phyloP scores from a whole-genome alignment of 345 rosid genomes.

The Populus deltoides region DNA sequence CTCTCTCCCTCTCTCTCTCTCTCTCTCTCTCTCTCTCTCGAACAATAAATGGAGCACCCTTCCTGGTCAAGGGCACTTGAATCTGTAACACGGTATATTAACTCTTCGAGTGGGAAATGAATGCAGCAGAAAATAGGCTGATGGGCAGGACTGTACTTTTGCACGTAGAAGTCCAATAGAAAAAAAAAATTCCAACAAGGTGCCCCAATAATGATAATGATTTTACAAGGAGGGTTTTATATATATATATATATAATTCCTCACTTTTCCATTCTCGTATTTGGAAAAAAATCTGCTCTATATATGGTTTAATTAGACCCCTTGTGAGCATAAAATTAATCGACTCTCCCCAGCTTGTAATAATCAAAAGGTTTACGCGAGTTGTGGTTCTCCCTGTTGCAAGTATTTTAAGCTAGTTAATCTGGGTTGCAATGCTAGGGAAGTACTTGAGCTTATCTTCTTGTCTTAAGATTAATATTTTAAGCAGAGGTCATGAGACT shows the following conservation, averaged over 20 bases:
- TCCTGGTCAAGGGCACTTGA: slow-evolving; percentile 10
- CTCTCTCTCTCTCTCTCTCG: background rate
- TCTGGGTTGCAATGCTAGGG: background rate
- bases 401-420: slow-evolving; percentile 13
- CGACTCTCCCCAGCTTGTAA: background rate
- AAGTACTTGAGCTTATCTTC: slow-evolving; percentile 30
- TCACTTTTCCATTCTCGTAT: background rate
- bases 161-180: background rate
- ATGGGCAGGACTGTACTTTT: slow-evolving; percentile 11
- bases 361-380: background rate
- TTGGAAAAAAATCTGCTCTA: too few species aligned
- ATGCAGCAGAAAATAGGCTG: background rate
- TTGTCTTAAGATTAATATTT: slow-evolving; percentile 2
- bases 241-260: background rate
- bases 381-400: background rate
- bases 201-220: background rate
- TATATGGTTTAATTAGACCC: background rate
- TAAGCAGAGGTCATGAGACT: slow-evolving; percentile 2
- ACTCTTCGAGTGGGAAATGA: background rate
- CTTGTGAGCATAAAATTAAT: background rate
- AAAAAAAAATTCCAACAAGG: background rate
- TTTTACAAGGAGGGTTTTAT: background rate
- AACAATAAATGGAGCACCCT: slow-evolving; percentile 14
- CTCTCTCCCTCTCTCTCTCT: background rate
- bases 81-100: background rate